Percentiles rank a stretch among this genome's conserved stretches.
phyloP scores from a whole-genome alignment of 768 basidiomycete species.

The Collybiopsis luxurians region DNA sequence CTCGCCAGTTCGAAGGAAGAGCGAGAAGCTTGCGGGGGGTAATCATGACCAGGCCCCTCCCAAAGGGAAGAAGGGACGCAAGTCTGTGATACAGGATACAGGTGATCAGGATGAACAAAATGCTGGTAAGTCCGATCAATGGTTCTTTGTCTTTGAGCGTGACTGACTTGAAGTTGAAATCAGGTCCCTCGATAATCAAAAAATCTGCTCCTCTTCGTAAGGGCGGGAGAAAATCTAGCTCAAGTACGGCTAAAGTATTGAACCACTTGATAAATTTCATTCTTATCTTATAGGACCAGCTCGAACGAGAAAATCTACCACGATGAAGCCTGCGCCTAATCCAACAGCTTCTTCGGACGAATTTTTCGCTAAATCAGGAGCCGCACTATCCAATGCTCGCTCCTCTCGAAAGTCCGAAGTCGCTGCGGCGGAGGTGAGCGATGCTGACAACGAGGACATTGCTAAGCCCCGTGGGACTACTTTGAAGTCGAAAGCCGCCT shows the following conservation, averaged over 20 bases:
- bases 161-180: not conserved
- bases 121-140: not conserved
- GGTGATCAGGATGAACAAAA: not conserved
- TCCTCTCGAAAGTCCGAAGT: not conserved
- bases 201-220: not conserved
- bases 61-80: not conserved
- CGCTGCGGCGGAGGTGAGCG: not conserved
- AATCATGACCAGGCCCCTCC: not conserved
- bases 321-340: not conserved
- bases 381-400: not conserved
- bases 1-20: constrained; percentile 1
- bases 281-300: not conserved
- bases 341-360: not conserved
- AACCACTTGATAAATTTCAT: no score
- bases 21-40: not conserved
- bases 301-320: not conserved
- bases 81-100: not conserved
- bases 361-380: not conserved
- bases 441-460: not conserved
- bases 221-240: not conserved
- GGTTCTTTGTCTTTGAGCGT: not conserved
- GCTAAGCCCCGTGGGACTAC: not conserved
- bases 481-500: not conserved
- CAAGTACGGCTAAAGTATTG: not conserved
- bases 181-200: constrained; percentile 1